A percentile compares a stretch with the other conserved stretches of the same genome.
These are phyloP conservation scores for Yarrowia galli DNA, from an alignment of 1,139 yeast species.

Conservation along the genomic window DNA sequence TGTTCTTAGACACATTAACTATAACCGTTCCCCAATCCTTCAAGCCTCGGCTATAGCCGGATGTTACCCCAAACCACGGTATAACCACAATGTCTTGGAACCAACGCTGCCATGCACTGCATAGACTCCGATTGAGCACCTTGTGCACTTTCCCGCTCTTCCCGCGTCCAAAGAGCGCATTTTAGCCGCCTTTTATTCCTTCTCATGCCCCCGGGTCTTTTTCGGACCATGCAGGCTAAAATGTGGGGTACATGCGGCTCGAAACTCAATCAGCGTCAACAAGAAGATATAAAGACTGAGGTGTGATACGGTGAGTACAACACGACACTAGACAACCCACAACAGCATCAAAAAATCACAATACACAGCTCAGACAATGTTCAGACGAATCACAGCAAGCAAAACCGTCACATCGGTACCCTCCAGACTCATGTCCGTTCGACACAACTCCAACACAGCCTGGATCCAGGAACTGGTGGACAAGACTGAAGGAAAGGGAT, in stretches of 20 bases:
- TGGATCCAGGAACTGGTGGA: conserved; percentile 47
- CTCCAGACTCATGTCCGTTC: conserved; percentile 9
- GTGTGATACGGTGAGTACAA: no score
- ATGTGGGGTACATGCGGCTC: conserved; percentile 22
- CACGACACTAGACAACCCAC: no score
- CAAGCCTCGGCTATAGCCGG: no score
- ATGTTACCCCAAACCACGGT: no score
- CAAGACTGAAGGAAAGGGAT: conserved; percentile 48
- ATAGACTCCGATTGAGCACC: background rate
- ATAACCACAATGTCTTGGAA: no score
- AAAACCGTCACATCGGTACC: no score
- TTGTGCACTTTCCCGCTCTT: background rate
- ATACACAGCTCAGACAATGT: background rate
- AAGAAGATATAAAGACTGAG: background rate
- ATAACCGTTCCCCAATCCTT: no score
- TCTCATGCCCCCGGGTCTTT: conserved; percentile 13
- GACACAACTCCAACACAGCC: conserved; percentile 36
- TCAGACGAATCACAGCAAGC: background rate
- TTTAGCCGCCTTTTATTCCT: background rate
- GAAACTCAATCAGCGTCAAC: conserved; percentile 6
- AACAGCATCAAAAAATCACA: no score
- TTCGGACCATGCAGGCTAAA: conserved; percentile 1
- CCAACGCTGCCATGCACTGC: no score
- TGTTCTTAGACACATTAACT: no score
- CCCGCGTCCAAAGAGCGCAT: background rate